Conservation (phyloP, 257 asterid genomes). For the Solanum chaucha region DNA sequence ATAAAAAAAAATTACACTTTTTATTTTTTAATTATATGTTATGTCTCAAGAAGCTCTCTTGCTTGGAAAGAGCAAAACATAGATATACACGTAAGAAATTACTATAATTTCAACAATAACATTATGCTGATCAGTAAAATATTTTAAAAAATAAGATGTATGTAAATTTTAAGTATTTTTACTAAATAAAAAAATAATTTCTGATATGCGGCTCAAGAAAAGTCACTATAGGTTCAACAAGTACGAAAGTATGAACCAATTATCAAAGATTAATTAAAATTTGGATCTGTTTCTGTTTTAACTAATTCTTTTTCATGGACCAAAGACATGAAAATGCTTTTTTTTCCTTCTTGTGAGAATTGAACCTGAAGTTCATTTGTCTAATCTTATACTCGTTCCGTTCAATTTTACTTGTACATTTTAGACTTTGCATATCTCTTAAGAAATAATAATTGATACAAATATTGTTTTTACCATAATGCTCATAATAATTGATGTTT, state of each 20-base stretch:
- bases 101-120: background rate
- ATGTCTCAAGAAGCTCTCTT: background rate
- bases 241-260: background rate
- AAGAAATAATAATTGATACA: too few species aligned
- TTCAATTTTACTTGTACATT: too few species aligned
- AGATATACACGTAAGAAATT: background rate
- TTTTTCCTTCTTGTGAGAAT: background rate
- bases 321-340: background rate
- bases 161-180: background rate
- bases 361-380: background rate
- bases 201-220: background rate
- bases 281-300: background rate
- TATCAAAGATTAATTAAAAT: background rate
- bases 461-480: background rate
- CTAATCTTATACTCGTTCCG: background rate
- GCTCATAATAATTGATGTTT: too few species aligned
- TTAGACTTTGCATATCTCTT: rapidly evolving
- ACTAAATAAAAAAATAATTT: background rate
- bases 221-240: background rate
- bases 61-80: background rate
- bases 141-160: background rate
- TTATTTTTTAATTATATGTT: background rate
- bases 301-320: background rate
- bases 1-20: background rate
- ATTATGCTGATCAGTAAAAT: background rate